These are phyloP conservation scores for Claviceps africana DNA, from an alignment of 2,329 filamentous ascomycete species.

Conservation along the genomic window DNA sequence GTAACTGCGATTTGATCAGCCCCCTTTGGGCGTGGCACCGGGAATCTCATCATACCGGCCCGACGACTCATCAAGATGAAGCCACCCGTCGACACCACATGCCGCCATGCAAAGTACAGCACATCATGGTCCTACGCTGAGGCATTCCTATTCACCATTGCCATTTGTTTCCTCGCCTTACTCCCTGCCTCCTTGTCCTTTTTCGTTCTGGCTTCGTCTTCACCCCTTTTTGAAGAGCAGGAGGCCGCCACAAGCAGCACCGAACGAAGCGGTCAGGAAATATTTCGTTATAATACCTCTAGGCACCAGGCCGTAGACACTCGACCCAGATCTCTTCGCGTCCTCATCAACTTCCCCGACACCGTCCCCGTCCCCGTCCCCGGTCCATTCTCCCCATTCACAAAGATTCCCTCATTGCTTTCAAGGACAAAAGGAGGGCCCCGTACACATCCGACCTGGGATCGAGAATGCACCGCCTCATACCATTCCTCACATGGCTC, in stretches of 20 bases:
- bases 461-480: background rate
- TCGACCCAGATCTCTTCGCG: too few species aligned
- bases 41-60: background rate
- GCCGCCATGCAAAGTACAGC: slow-evolving; percentile 1
- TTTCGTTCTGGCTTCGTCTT: too few species aligned
- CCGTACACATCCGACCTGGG: background rate
- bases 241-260: too few species aligned
- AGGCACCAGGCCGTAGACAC: too few species aligned
- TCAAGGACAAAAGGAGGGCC: background rate
- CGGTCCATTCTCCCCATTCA: too few species aligned
- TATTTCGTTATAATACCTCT: too few species aligned
- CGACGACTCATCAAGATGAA: background rate
- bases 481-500: background rate
- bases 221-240: too few species aligned
- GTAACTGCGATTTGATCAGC: background rate
- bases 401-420: background rate
- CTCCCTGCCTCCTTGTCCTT: background rate
- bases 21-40: too few species aligned
- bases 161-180: background rate
- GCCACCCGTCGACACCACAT: background rate
- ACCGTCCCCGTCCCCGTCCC: too few species aligned
- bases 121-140: slow-evolving; percentile 3
- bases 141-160: background rate
- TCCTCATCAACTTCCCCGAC: too few species aligned
- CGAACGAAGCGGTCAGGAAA: too few species aligned